Percentiles rank a stretch among this genome's conserved stretches.
These are phyloP conservation scores for Paramyrothecium sp. DNA, from an alignment of 2,329 filamentous ascomycete species.

Conservation along the genomic window DNA sequence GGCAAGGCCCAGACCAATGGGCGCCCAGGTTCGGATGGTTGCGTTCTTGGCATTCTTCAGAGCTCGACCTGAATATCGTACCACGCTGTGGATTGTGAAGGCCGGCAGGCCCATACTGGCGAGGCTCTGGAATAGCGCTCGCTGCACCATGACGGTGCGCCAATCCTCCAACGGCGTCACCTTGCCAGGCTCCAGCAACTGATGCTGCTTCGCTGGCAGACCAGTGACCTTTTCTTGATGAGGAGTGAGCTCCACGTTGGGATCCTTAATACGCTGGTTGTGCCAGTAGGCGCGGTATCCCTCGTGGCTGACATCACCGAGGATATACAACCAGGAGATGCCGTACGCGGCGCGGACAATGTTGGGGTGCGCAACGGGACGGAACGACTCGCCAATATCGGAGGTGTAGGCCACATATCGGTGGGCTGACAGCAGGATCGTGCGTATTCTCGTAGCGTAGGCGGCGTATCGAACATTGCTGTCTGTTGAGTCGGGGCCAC, in stretches of 20 bases:
- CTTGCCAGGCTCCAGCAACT: conserved; percentile 33
- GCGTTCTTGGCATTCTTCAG: conserved; percentile 79
- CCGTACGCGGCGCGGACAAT: conserved; percentile 82
- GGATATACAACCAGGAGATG: conserved; percentile 87
- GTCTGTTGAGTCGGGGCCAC: conserved; percentile 72
- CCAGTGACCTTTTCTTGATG: conserved; percentile 49
- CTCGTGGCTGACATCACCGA: conserved; percentile 88
- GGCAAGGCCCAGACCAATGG: conserved; percentile 78
- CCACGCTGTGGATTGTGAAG: conserved; percentile 90
- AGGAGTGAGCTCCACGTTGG: conserved; percentile 55
- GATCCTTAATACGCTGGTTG: conserved; percentile 75
- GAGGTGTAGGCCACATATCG: conserved; percentile 97
- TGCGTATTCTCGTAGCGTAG: conserved; percentile 82
- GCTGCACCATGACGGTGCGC: conserved; percentile 84
- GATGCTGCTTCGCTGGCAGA: conserved; percentile 30
- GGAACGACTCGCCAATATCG: conserved; percentile 94
- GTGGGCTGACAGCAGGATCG: conserved; percentile 85
- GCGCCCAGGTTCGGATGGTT: conserved; percentile 77
- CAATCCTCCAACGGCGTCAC: conserved; percentile 83
- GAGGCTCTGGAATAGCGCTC: conserved; percentile 85
- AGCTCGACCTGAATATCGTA: conserved; percentile 83
- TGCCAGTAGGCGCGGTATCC: conserved; percentile 92
- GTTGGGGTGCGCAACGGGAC: conserved; percentile 84
- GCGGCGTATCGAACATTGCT: conserved; percentile 86
- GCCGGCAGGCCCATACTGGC: conserved; percentile 94